These are phyloP conservation scores for Gastrolobium villosum DNA, from an alignment of 306 rosid species.

Conservation along the genomic window DNA sequence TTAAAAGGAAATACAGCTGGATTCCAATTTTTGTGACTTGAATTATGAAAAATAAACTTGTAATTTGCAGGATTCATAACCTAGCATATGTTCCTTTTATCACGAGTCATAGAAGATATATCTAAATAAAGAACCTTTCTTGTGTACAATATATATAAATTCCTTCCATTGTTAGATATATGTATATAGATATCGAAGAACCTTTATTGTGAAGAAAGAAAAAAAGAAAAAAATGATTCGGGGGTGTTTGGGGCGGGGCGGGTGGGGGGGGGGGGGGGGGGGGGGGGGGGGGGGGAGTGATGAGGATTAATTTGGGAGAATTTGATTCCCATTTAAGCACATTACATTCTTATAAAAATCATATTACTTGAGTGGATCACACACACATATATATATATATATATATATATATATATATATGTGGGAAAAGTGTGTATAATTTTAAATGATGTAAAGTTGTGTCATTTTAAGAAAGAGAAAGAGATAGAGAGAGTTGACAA, in stretches of 20 bases:
- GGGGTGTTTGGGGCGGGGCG: too few relatives aligned
- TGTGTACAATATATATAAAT: background rate
- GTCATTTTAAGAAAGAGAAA: too few relatives aligned
- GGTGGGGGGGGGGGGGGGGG: too few relatives aligned
- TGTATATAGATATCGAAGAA: constrained; percentile 6
- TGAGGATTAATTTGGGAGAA: background rate
- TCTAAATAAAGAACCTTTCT: background rate
- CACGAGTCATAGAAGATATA: background rate
- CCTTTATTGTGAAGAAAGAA: background rate
- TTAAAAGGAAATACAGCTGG: constrained; percentile 38
- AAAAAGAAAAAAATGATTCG: background rate
- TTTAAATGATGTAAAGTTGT: too few relatives aligned
- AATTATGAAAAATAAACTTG: constrained; percentile 35
- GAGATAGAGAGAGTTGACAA: too few relatives aligned
- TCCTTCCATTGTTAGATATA: background rate
- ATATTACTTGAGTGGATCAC: too few relatives aligned
- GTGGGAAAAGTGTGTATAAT: too few relatives aligned
- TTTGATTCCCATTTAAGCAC: background rate
- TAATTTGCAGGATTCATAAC: constrained; percentile 28
- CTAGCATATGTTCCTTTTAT: constrained; percentile 37
- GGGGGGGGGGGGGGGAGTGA: background rate
- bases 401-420: too few relatives aligned
- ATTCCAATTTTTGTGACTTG: constrained; percentile 45
- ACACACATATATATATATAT: too few relatives aligned
- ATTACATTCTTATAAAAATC: background rate